Percentiles rank a stretch among this genome's conserved stretches.
Evolutionary conservation across 2,329 filamentous ascomycete species (phyloP).

Genomic region (Nakataea oryzae): DNA sequence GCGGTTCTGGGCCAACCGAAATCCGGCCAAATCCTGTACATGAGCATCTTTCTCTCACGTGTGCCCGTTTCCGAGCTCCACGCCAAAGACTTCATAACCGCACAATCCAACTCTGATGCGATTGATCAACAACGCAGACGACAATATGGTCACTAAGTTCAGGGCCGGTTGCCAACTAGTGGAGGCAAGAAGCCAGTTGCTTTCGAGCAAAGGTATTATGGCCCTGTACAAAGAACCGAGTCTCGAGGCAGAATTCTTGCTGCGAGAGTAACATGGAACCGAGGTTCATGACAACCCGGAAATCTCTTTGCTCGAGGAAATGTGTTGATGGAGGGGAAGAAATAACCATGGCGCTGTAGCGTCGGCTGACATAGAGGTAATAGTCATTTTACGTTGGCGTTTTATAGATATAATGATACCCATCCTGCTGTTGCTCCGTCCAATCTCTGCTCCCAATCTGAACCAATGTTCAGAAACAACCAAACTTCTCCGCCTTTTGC

Average conservation of each 20-base stretch:
- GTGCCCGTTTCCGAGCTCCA: constrained; percentile 44
- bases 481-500: not conserved
- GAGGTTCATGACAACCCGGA: no score
- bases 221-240: no score
- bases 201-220: no score
- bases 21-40: constrained; percentile 32
- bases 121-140: constrained; percentile 13
- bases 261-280: not conserved
- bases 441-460: not conserved
- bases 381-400: not conserved
- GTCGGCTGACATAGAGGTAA: not conserved
- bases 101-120: constrained; percentile 30
- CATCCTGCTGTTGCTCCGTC: not conserved
- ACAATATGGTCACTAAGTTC: not conserved
- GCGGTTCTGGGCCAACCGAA: constrained; percentile 33
- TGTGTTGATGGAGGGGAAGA: not conserved
- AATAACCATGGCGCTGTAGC: not conserved
- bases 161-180: not conserved
- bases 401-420: not conserved
- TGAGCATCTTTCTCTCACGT: constrained; percentile 51
- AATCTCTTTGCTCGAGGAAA: not conserved
- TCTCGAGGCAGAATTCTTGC: not conserved
- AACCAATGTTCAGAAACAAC: not conserved
- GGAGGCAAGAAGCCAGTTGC: no score
- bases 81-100: constrained; percentile 30